phyloP scores from a whole-genome alignment of 345 rosid genomes.

The Eucalyptus grandis region DNA sequence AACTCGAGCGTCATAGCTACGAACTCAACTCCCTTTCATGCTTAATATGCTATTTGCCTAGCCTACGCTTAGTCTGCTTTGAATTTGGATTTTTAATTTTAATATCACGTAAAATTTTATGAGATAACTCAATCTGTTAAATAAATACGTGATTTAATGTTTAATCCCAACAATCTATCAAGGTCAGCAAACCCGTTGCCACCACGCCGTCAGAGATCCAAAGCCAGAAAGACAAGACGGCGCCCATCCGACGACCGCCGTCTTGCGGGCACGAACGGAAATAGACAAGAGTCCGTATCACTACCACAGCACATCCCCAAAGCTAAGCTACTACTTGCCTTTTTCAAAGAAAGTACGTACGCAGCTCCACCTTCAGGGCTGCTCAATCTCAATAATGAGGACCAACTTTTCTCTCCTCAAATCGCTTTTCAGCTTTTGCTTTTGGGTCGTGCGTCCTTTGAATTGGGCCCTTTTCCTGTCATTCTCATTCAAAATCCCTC shows the following conservation, averaged over 20 bases:
- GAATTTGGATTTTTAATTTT: too few species aligned
- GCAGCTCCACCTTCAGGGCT: not conserved
- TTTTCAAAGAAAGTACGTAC: not conserved
- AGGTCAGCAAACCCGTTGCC: not conserved
- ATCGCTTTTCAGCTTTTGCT: not conserved
- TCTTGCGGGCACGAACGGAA: not conserved
- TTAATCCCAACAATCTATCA: not conserved
- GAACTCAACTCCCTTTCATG: too few species aligned
- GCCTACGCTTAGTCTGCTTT: too few species aligned
- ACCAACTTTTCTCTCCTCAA: not conserved
- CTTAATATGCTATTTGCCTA: too few species aligned
- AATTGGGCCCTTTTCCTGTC: not conserved
- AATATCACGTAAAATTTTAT: too few species aligned
- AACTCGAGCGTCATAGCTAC: not conserved
- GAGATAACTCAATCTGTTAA: too few species aligned
- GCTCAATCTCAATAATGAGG: not conserved
- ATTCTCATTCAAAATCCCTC: not conserved
- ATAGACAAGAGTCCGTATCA: not conserved
- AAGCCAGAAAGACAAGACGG: not conserved
- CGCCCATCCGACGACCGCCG: not conserved
- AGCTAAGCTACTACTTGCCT: not conserved
- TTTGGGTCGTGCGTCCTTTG: not conserved
- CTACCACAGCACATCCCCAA: not conserved
- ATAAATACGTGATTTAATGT: too few species aligned
- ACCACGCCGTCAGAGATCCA: not conserved